Evolutionary conservation across 2,329 filamentous ascomycete genomes (phyloP), one percentile per base, ranked within the genome.

Genomic region (Metarhizium sp.): DNA sequence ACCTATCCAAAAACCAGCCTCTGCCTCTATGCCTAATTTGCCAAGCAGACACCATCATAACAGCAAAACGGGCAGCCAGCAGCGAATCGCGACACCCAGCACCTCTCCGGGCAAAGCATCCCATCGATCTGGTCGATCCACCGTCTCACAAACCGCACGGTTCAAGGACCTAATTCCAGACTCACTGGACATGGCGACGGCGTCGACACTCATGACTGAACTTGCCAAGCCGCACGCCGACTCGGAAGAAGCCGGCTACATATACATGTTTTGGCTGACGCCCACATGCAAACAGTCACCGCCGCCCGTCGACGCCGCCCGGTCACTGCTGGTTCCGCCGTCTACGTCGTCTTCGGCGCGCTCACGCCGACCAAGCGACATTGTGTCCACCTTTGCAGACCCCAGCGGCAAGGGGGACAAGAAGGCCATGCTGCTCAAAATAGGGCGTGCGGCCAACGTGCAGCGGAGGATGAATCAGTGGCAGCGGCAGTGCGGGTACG

Each of bases 231-330:
- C 90, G 78, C 67, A 66, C 40, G 64, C 68, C 1, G 81, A 92
- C 49, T 91, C 90, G 0, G 75, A 82, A 25, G 89, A 95, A 62
- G 77, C 87, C 13, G 94, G 94, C 42, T 99, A 94, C 73, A 97
- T 99, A 62, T 99, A 99, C 78, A 95, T 99, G 71, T 99, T 97
- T 78, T 96, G 92, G 91, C 79, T 96, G 25, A 96, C 90, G 0
- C 85, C 90, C 36, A 61, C 62, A 6, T 79, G 78, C 2, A 72
- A 81, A 7, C 68, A 77, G 0, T 69, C 80, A 0, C 73, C 78
- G 1, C 77, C 82, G 0, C 77, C 85, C 0, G 75, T 76, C 40
- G 85, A 83, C 59, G 75, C 82, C 47, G 80, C 82, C 20, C 76
- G 81, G 8, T 78, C 81, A 11, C 74, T 88, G 51, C 76, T 86